A percentile compares a stretch with the other conserved stretches of the same genome.
Conservation (phyloP, 148 eudicot species). For the Camellia granthamiana region DNA sequence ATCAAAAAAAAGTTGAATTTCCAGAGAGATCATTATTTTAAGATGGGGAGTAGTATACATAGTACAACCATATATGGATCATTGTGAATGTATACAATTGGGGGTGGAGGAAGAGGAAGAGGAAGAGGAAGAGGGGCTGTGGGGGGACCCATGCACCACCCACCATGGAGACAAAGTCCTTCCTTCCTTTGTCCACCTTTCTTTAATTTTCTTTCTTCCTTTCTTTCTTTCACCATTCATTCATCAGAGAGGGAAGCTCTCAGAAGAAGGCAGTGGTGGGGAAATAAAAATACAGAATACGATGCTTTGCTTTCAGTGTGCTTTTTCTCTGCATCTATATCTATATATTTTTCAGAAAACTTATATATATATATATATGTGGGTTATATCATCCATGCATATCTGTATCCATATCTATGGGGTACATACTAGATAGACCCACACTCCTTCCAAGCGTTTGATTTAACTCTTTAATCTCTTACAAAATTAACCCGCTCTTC, state of each 20-base stretch:
- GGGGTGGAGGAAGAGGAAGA: too few relatives aligned
- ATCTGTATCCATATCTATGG: too few relatives aligned
- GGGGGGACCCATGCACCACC: constrained; percentile 20
- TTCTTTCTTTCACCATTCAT: too few relatives aligned
- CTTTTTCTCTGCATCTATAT: neutral
- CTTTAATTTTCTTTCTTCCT: too few relatives aligned
- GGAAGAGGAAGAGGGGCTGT: neutral
- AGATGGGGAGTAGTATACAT: too few relatives aligned
- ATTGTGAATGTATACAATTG: too few relatives aligned
- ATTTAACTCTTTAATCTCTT: neutral
- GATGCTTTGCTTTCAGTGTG: constrained; percentile 35
- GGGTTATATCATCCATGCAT: too few relatives aligned
- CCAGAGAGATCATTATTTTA: too few relatives aligned
- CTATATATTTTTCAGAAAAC: neutral
- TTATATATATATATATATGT: neutral
- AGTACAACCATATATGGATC: too few relatives aligned
- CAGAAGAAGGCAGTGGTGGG: neutral
- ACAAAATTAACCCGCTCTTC: too few relatives aligned
- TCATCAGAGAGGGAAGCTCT: neutral
- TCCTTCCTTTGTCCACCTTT: neutral
- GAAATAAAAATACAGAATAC: constrained; percentile 15
- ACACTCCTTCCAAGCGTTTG: constrained; percentile 3
- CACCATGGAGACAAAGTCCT: constrained; percentile 19
- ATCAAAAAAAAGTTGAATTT: too few relatives aligned
- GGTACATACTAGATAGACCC: neutral